phyloP scores from a whole-genome alignment of 306 rosid genomes.

The Prinsepia uniflora region DNA sequence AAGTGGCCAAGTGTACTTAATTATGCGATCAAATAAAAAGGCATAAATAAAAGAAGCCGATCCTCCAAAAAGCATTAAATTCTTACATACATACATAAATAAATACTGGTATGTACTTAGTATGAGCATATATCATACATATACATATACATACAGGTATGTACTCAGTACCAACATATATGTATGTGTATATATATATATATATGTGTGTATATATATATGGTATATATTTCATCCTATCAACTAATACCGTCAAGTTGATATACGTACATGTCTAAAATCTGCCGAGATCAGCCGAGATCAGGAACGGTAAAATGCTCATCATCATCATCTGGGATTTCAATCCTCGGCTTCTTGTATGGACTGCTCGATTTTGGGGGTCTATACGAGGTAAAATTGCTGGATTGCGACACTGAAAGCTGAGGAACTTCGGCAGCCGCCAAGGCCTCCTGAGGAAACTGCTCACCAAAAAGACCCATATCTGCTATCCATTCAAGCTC shows the following conservation, averaged over 20 bases:
- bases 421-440: conserved; percentile 97
- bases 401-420: conserved; percentile 52
- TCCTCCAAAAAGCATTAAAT: conserved; percentile 16
- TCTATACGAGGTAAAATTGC: conserved; percentile 40
- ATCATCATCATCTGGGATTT: conserved; percentile 56
- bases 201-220: conserved; percentile 24
- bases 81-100: conserved; percentile 27
- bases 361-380: conserved; percentile 46
- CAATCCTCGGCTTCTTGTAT: conserved; percentile 76
- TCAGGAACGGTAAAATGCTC: conserved; percentile 86
- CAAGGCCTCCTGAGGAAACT: conserved; percentile 52
- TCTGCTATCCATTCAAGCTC: conserved; percentile 91
- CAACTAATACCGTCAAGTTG: conserved; percentile 13
- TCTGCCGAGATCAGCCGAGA: conserved; percentile 88
- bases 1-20: conserved; percentile 2
- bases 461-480: conserved; percentile 64
- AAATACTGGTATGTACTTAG: neutral
- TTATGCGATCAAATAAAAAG: neutral
- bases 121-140: conserved; percentile 21
- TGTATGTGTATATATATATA: conserved; percentile 10
- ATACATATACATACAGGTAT: conserved; percentile 14
- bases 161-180: conserved; percentile 29
- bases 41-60: conserved; percentile 8
- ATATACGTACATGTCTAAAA: neutral
- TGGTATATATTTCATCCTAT: conserved; percentile 21